These are phyloP conservation scores for Phyllosticta paracitricarpa DNA, from an alignment of 2,329 filamentous ascomycete species.

Conservation along the genomic window DNA sequence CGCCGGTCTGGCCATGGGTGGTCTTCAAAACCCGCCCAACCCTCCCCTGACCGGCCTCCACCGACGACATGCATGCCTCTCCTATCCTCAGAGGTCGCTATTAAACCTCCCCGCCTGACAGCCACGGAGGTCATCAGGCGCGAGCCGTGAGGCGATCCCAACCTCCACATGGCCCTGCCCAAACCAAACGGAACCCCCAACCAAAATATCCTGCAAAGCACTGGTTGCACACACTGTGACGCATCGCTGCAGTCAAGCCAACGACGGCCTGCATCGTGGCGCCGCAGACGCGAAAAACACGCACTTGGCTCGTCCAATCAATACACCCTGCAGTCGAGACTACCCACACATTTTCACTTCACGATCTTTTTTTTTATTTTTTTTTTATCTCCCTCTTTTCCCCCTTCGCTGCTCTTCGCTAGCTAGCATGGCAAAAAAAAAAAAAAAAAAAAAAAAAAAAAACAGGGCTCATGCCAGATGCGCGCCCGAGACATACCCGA, in stretches of 20 bases:
- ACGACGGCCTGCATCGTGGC: neutral
- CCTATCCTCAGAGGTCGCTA: neutral
- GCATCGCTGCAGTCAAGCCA: neutral
- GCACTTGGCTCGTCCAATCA: neutral
- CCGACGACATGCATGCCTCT: neutral
- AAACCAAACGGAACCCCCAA: no score
- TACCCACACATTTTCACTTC: neutral
- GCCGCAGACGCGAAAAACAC: neutral
- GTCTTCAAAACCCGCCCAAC: neutral
- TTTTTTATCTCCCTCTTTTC: no score
- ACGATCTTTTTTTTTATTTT: neutral
- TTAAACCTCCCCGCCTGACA: neutral
- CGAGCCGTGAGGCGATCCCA: neutral
- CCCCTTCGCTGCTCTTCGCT: neutral
- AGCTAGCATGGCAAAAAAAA: no score
- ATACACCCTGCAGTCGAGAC: neutral
- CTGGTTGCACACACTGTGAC: neutral
- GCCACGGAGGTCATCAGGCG: neutral
- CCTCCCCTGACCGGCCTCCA: neutral
- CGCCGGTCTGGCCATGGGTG: no score
- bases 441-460: no score
- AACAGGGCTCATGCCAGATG: neutral
- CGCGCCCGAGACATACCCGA: neutral
- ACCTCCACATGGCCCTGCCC: neutral
- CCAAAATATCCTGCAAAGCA: neutral